Conservation (phyloP, 768 basidiomycete species). For the Tricholoma bakamatsutake region DNA sequence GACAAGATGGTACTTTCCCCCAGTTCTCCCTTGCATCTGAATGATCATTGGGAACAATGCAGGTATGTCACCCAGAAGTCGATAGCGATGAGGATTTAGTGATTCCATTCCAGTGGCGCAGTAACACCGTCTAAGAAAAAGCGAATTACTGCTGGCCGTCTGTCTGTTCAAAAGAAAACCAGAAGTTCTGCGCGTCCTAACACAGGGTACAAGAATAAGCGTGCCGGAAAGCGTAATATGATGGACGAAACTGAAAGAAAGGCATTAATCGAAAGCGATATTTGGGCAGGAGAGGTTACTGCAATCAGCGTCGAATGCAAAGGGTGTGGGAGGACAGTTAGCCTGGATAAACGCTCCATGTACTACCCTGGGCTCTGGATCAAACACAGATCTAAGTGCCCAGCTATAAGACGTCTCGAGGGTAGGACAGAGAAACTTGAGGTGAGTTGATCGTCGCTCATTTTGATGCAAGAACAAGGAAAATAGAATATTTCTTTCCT, state of each 20-base stretch:
- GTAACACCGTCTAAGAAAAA: neutral
- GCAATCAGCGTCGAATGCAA: conserved; percentile 1
- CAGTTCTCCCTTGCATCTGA: neutral
- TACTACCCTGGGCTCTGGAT: conserved; percentile 6
- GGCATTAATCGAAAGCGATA: conserved; percentile 1
- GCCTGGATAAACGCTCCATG: conserved; percentile 5
- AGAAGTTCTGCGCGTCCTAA: neutral
- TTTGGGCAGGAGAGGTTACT: conserved; percentile 1
- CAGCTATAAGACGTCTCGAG: conserved; percentile 1
- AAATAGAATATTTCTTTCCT: neutral
- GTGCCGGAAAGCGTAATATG: neutral
- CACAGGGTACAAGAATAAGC: neutral
- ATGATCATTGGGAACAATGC: neutral
- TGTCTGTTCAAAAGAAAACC: neutral
- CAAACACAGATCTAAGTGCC: conserved; percentile 4
- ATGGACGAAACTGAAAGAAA: conserved; percentile 3
- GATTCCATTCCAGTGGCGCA: neutral
- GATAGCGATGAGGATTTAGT: neutral
- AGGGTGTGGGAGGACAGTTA: conserved; percentile 4
- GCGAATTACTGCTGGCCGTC: neutral
- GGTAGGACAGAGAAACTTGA: neutral
- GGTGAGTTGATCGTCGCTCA: neutral
- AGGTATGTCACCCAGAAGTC: neutral
- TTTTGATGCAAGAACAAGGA: neutral
- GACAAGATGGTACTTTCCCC: neutral